Evolutionary conservation across 2,329 filamentous ascomycete species (phyloP).

Genomic region (Alternaria alternata): DNA sequence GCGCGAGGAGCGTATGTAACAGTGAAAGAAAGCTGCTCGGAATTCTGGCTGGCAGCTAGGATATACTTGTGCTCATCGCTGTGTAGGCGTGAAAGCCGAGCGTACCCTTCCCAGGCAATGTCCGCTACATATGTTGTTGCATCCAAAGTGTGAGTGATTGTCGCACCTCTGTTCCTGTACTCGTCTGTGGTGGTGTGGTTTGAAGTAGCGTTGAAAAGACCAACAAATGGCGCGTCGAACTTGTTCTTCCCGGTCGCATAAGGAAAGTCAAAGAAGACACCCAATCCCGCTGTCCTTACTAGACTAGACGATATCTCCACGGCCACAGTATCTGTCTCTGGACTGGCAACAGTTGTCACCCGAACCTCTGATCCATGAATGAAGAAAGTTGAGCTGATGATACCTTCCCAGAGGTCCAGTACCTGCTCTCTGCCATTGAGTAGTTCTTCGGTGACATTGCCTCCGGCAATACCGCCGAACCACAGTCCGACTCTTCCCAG

Average conservation of each 20-base stretch:
- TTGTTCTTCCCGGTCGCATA: conserved; percentile 59
- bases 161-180: conserved; percentile 41
- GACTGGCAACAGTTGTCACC: conserved; percentile 58
- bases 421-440: conserved; percentile 54
- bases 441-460: conserved; percentile 53
- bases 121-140: conserved; percentile 55
- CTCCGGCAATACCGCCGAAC: conserved; percentile 54
- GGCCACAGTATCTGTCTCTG: conserved; percentile 57
- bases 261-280: conserved; percentile 63
- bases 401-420: conserved; percentile 60
- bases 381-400: conserved; percentile 56
- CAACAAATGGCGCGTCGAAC: conserved; percentile 64
- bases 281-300: conserved; percentile 50
- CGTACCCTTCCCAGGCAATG: conserved; percentile 50
- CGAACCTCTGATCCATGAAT: conserved; percentile 52
- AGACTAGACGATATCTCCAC: conserved; percentile 56
- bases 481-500: conserved; percentile 59
- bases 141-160: conserved; percentile 56
- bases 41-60: conserved; percentile 43
- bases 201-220: conserved; percentile 59
- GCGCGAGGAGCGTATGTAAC: conserved; percentile 36
- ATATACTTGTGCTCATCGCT: conserved; percentile 56
- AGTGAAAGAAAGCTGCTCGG: conserved; percentile 32
- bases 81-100: conserved; percentile 43
- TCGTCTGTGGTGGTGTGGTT: conserved; percentile 55